phyloP scores from a whole-genome alignment of 2,329 filamentous ascomycete species.

The Onygenales sp. region DNA sequence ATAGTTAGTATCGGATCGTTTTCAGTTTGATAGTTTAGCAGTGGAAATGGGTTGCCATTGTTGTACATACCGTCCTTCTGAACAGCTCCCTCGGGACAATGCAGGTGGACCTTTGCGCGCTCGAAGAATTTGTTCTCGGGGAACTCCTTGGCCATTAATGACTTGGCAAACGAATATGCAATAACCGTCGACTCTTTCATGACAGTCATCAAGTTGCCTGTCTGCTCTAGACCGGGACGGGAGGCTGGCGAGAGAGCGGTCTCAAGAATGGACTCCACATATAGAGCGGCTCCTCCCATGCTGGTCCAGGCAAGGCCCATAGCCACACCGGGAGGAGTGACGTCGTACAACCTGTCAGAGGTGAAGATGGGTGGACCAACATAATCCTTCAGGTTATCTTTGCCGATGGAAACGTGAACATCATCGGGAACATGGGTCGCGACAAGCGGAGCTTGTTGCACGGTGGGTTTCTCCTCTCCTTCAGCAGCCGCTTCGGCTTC shows the following conservation, averaged over 20 bases:
- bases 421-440: constrained; percentile 74
- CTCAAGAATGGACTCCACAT: constrained; percentile 94
- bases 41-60: neutral
- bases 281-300: constrained; percentile 91
- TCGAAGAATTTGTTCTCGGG: constrained; percentile 93
- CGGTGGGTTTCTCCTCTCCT: constrained; percentile 10
- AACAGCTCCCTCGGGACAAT: constrained; percentile 93
- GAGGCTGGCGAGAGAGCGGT: constrained; percentile 65
- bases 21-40: neutral
- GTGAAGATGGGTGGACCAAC: constrained; percentile 94
- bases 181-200: constrained; percentile 98
- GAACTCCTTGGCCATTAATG: constrained; percentile 73
- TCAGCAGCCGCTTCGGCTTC: neutral
- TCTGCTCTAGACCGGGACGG: constrained; percentile 74
- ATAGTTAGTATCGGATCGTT: constrained; percentile 8
- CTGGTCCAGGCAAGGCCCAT: constrained; percentile 99
- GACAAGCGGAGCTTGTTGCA: constrained; percentile 4
- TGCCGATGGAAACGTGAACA: constrained; percentile 78
- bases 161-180: constrained; percentile 92
- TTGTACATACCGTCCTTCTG: constrained; percentile 67
- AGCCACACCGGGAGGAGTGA: constrained; percentile 83
- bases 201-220: constrained; percentile 86
- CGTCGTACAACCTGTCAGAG: constrained; percentile 88
- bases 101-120: constrained; percentile 86
- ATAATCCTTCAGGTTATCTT: constrained; percentile 89